Evolutionary conservation across 805 yeast genomes (phyloP), one percentile per base, ranked within the genome.

Genomic region (Candida stauntonica): DNA sequence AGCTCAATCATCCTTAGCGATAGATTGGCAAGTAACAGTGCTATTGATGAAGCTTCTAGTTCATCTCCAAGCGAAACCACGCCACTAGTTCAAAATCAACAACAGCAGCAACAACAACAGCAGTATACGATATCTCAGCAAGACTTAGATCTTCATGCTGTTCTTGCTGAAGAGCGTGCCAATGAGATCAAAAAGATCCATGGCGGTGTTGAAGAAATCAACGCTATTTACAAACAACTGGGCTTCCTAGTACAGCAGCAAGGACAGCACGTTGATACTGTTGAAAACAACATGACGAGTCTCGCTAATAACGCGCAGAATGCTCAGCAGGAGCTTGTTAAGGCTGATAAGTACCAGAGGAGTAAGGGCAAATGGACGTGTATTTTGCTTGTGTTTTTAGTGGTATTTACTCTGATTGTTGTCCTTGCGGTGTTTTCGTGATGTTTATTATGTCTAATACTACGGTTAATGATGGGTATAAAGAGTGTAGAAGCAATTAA

Each of bases 191-290:
- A 70, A 21, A 79, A 76, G 44, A 81, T 88, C 7, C 79, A 82
- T 30, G 76, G 77, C 29, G 95, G 95, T 0, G 86, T 88, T 9
- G 74, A 71, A 37, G 96, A 89, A 48, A 86, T 89, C 29, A 88
- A 89, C 58, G 72, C 87, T 8, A 88, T 89, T 4, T 88, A 87
- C 58, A 78, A 79, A 48, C 95, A 88, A 52, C 61, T 89, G 40
- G 87, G 88, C 13, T 72, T 77, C 27, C 64, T 89, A 51, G 93
- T 89, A 2, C 68, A 72, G 36, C 89, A 86, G 58, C 97, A 89
- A 57, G 96, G 95, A 5, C 79, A 75, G 21, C 88, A 85, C 48
- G 71, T 89, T 14, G 95, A 87, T 54, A 77, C 88, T 0, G 77
- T 89, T 14, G 96, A 87, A 55, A 86, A 81, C 45, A 87, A 87